A percentile compares a stretch with the other conserved stretches of the same genome.
These are phyloP conservation scores for Rhodosporidiobolus sp. DNA, from an alignment of 768 basidiomycete genomes.

Conservation along the genomic window DNA sequence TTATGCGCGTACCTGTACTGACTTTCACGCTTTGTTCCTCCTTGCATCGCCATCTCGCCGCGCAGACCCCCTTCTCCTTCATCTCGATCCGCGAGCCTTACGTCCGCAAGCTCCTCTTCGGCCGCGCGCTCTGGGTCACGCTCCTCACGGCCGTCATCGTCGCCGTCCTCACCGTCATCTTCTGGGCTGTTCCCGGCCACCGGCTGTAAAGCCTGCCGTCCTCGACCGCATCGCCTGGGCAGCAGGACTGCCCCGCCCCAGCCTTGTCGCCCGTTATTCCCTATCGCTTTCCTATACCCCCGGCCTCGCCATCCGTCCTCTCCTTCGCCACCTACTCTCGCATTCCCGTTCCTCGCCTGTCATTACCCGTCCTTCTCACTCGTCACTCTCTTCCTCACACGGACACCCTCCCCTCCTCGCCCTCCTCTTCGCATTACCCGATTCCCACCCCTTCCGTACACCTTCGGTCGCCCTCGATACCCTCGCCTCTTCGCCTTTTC, in stretches of 20 bases:
- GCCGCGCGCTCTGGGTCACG: constrained; percentile 84
- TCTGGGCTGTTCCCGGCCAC: constrained; percentile 95
- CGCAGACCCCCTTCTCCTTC: constrained; percentile 80
- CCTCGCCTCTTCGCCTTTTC: no score
- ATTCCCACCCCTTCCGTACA: not conserved
- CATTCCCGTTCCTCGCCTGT: not conserved
- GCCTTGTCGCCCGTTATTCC: not conserved
- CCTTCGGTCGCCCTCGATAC: not conserved
- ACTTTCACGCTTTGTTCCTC: not conserved
- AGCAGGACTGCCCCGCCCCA: not conserved
- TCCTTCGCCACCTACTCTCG: no score
- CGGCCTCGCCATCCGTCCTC: no score
- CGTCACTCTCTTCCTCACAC: no score
- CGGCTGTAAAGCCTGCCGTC: constrained; percentile 57
- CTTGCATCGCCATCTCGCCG: not conserved
- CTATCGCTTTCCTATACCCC: not conserved
- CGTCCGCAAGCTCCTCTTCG: constrained; percentile 81
- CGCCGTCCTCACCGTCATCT: constrained; percentile 78
- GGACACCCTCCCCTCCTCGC: not conserved
- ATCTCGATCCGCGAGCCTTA: constrained; percentile 89
- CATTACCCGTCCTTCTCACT: no score
- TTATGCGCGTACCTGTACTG: not conserved
- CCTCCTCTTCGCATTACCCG: not conserved
- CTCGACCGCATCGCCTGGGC: no score
- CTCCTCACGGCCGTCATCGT: constrained; percentile 60